Evolutionary conservation across 129 eudicot species (phyloP).

Genomic region (Escallonia rubra): DNA sequence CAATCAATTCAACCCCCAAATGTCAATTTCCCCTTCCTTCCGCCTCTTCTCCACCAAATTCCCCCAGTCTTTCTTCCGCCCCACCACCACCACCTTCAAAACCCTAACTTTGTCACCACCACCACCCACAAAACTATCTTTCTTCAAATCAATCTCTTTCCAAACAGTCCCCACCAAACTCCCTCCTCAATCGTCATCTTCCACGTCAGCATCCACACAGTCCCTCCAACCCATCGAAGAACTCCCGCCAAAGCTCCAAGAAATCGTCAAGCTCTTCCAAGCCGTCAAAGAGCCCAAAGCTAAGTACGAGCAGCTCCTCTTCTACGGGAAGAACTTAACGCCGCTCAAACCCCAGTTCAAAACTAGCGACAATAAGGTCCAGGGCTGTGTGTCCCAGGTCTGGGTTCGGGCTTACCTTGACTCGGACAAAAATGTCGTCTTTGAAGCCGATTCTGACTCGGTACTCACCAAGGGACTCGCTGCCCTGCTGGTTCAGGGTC

Average conservation of each 20-base stretch:
- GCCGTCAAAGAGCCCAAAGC: conserved; percentile 67
- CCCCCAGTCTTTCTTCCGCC: conserved; percentile 31
- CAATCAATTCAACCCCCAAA: not conserved
- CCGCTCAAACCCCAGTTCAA: conserved; percentile 56
- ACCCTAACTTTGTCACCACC: conserved; percentile 24
- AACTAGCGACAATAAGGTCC: conserved; percentile 61
- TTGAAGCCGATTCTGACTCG: conserved; percentile 88
- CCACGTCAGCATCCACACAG: conserved; percentile 37
- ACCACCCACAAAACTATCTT: conserved; percentile 13
- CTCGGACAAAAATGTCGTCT: conserved; percentile 41
- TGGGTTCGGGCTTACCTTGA: conserved; percentile 80
- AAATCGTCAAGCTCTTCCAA: conserved; percentile 69
- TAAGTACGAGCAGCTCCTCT: conserved; percentile 72
- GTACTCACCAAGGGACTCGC: conserved; percentile 78
- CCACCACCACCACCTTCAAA: conserved; percentile 27
- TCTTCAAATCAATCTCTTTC: conserved; percentile 44
- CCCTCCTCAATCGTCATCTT: conserved; percentile 21
- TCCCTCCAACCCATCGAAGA: conserved; percentile 55
- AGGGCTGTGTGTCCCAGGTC: conserved; percentile 93
- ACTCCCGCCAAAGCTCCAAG: conserved; percentile 79
- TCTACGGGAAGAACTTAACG: conserved; percentile 57
- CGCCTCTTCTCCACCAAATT: conserved; percentile 32
- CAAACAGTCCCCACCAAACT: conserved; percentile 40
- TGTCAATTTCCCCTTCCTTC: conserved; percentile 53
- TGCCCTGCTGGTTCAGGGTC: conserved; percentile 77